Conservation (phyloP, 2,329 filamentous ascomycete species). For the Xylariales sp. region DNA sequence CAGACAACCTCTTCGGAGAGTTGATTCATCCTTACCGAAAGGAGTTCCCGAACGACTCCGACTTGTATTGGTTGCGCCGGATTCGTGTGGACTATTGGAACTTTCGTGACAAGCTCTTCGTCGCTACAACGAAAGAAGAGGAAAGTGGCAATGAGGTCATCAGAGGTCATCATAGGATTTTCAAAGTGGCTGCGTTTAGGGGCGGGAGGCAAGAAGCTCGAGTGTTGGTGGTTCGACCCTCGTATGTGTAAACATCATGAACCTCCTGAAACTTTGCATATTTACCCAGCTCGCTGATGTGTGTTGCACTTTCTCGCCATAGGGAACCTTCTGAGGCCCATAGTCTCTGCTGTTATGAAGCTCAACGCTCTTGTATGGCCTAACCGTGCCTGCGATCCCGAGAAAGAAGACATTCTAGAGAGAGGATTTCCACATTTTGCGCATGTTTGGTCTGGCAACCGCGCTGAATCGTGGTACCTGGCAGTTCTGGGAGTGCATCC, state of each 20-base stretch:
- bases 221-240: constrained; percentile 13
- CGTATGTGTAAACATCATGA: constrained; percentile 10
- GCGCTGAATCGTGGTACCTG: constrained; percentile 32
- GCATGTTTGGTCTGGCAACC: constrained; percentile 20
- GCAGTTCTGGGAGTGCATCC: constrained; percentile 32
- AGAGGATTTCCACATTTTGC: constrained; percentile 14
- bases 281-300: not conserved
- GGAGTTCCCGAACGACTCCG: constrained; percentile 22
- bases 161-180: constrained; percentile 14
- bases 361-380: constrained; percentile 12
- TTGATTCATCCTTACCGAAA: constrained; percentile 28
- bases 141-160: constrained; percentile 11
- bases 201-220: constrained; percentile 11
- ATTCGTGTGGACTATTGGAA: constrained; percentile 23
- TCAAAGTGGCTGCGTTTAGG: constrained; percentile 19
- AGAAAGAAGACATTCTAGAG: constrained; percentile 14
- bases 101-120: constrained; percentile 19
- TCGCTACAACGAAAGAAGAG: constrained; percentile 17
- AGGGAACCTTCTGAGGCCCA: constrained; percentile 14
- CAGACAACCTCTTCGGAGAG: constrained; percentile 28
- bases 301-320: too few species aligned
- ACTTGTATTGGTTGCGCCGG: constrained; percentile 24
- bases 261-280: not conserved
- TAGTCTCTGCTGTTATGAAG: constrained; percentile 8
- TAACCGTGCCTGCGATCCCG: constrained; percentile 16